A percentile compares a stretch with the other conserved stretches of the same genome.
These are phyloP conservation scores for Salix udensis DNA, from an alignment of 345 rosid genomes.

Conservation along the genomic window DNA sequence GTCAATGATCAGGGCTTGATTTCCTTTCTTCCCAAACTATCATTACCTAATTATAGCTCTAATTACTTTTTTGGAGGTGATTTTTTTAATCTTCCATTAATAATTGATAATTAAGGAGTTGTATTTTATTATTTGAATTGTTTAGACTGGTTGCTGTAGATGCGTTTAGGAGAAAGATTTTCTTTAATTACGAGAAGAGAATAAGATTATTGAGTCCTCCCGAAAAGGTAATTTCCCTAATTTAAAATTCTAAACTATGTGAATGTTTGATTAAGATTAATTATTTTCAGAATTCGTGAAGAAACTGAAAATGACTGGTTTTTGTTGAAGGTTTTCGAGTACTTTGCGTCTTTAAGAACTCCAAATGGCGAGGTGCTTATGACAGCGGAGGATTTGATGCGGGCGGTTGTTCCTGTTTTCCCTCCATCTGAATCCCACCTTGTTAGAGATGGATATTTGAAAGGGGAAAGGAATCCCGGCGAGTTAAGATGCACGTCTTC, in stretches of 20 bases:
- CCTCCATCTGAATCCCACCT: constrained; percentile 86
- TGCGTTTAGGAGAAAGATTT: constrained; percentile 70
- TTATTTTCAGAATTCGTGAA: too few relatives aligned
- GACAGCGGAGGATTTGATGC: constrained; percentile 89
- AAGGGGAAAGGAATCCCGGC: constrained; percentile 86
- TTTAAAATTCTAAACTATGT: background rate
- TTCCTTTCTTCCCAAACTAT: constrained; percentile 44
- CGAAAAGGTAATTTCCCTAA: constrained; percentile 57
- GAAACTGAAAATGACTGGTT: too few relatives aligned
- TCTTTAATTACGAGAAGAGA: constrained; percentile 95
- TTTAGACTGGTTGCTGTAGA: constrained; percentile 36
- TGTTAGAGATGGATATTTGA: constrained; percentile 85
- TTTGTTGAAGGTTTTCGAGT: constrained; percentile 64
- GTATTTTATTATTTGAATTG: background rate
- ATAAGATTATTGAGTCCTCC: constrained; percentile 87
- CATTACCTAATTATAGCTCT: constrained; percentile 60
- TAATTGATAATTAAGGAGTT: background rate
- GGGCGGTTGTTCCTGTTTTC: constrained; percentile 87
- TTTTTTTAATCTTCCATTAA: background rate
- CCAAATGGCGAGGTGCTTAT: constrained; percentile 65
- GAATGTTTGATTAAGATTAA: too few relatives aligned
- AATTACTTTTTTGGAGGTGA: constrained; percentile 62
- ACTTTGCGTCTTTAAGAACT: constrained; percentile 63
- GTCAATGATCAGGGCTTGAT: constrained; percentile 21
- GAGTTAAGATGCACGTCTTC: constrained; percentile 74